Evolutionary conservation across 768 basidiomycete species (phyloP), one percentile per base, ranked within the genome.

Genomic region (Auricularia sp.): DNA sequence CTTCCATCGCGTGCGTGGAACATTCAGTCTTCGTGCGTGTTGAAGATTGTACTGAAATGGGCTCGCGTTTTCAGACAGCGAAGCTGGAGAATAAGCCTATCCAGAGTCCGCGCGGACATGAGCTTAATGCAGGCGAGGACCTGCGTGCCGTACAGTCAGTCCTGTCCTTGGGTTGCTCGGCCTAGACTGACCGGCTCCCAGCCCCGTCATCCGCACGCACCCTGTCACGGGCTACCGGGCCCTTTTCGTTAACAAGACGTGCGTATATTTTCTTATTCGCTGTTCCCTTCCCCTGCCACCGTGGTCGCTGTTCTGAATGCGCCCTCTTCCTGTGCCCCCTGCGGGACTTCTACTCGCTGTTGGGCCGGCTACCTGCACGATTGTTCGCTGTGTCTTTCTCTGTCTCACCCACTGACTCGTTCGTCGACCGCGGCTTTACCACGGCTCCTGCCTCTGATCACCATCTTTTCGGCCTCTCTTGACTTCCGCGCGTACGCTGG

Each of bases 161-260:
- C 4, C n/a, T 11, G n/a, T 18, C n/a, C 7, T 8, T 8, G n/a
- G 8, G 54, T 29, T 54, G 54, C 8, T 7, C 18, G 54, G n/a
- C 7, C n/a, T 36, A 39, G 33, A 14, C 35, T 24, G 54, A 54
- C 37, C 11, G 0, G 7, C 11, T 14, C 4, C 1, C 58, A 68
- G 68, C 65, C 81, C 81, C 7, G 81, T 85, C 64, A 78, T 85
- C 62, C 73, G 83, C 36, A 83, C 82, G 5, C 78, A 85, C 67
- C 84, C 85, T 21, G 80, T 87, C 4, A 86, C 84, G 0, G 84
- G 84, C 3, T 85, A 79, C 77, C 84, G 83, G 69, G 73, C 78
- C 0, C 69, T 86, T 11, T 86, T 80, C 66, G 82, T 86, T 61
- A 86, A 85, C 75, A 76, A 73, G 69, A 76, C 71, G 80, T 51